Evolutionary conservation across 139 green algal genomes (phyloP), one percentile per base, ranked within the genome.

Genomic region (Coelastrella sp.): DNA sequence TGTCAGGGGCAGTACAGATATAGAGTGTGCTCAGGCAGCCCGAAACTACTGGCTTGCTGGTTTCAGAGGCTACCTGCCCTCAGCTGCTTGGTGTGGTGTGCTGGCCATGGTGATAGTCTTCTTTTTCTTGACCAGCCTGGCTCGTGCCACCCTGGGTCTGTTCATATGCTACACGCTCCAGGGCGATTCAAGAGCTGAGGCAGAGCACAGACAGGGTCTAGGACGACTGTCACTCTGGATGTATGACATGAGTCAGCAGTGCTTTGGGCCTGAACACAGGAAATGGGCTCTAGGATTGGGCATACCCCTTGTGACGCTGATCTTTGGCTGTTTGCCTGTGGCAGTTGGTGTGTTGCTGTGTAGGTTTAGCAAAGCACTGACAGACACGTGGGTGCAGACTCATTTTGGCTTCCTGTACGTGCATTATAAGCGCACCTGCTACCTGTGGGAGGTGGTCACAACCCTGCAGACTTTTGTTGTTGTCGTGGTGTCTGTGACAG

Each of bases 331-430:
- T 20, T 83, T 87, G 7, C 89, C 89, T 10, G 12, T 87, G 11
- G 61, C 65, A 27, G 75, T 82, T n/a, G 87, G 76, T 49, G 22
- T 86, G 22, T 49, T 92, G 24, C 25, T 92, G n/a, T 92, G 81
- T 73, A n/a, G 66, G 6, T 24, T 82, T 4, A 49, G 89, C 7
- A 17, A 57, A 4, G 20, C n/a, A 8, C 27, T 89, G 20, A 35
- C 81, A 1, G 20, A 92, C 7, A 11, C 35, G 25, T 78, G 66
- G 11, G 60, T 89, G 60, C 82, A 73, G 20, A 79, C 63, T 8
- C 74, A 89, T 24, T 86, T 87, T 65, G 89, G 89, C 49, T 92
- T 92, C 61, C 60, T 92, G 75, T 92, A 90, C 78, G 75, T 90
- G 63, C 89, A 87, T 6, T 92, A 90, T 76, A 86, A 83, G 61